phyloP scores from a whole-genome alignment of 1,284 basidiomycete genomes.

The Irpex sp. region DNA sequence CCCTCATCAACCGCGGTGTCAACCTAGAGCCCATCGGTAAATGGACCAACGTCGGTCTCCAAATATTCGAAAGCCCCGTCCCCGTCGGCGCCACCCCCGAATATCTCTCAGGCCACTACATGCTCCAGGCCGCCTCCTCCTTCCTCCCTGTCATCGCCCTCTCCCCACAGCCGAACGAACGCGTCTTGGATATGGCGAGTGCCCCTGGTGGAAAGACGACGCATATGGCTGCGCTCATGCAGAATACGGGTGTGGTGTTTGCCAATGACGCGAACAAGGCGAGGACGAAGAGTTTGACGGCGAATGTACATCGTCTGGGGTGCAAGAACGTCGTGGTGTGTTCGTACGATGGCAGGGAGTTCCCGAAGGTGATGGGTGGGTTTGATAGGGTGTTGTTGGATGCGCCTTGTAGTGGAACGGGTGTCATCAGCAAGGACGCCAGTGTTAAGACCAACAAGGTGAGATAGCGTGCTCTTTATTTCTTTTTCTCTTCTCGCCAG shows the following conservation, averaged over 20 bases:
- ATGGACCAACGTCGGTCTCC: conserved; percentile 98
- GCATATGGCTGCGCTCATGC: conserved; percentile 93
- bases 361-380: conserved; percentile 99
- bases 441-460: conserved; percentile 99
- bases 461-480: conserved; percentile 11
- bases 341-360: conserved; percentile 96
- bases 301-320: conserved; percentile 95
- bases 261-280: conserved; percentile 97
- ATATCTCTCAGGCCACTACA: conserved; percentile 98
- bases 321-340: conserved; percentile 99
- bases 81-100: conserved; percentile 98
- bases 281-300: conserved; percentile 93
- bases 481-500: conserved; percentile 3
- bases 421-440: conserved; percentile 97
- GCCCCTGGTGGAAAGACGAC: conserved; percentile 98
- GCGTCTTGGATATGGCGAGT: conserved; percentile 97
- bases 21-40: conserved; percentile 98
- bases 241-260: conserved; percentile 98
- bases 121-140: conserved; percentile 98
- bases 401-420: conserved; percentile 97
- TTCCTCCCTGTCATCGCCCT: conserved; percentile 99
- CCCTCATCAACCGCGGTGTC: conserved; percentile 93
- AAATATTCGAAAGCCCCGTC: conserved; percentile 95
- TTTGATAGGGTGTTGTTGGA: conserved; percentile 97
- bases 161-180: conserved; percentile 89